A percentile compares a stretch with the other conserved stretches of the same genome.
These are phyloP conservation scores for Pinus taeda DNA, from an alignment of 75 land plant genomes.

Conservation along the genomic window DNA sequence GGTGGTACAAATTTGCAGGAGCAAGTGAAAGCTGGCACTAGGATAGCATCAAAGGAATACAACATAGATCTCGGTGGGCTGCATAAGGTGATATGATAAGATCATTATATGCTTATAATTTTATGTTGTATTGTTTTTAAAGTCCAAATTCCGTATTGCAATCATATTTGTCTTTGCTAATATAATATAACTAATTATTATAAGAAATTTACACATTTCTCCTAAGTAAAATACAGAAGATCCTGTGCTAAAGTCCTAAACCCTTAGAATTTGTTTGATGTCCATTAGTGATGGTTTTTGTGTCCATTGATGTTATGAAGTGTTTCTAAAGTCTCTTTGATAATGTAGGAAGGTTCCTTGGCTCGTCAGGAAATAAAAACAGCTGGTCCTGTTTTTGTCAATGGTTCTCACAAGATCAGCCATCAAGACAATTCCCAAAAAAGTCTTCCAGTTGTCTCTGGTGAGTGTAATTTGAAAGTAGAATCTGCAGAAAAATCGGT, in stretches of 20 bases:
- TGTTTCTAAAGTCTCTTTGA: background rate
- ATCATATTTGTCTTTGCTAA: background rate
- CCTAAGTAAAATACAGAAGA: background rate
- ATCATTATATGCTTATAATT: background rate
- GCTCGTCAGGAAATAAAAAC: background rate
- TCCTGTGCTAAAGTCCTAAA: background rate
- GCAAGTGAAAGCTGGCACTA: background rate
- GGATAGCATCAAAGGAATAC: background rate
- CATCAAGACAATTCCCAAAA: background rate
- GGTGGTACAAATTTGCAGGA: background rate
- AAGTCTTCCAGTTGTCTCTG: background rate
- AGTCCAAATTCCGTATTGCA: background rate
- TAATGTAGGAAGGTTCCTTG: slow-evolving; percentile 10
- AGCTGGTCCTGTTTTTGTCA: slow-evolving; percentile 20
- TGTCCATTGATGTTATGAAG: background rate
- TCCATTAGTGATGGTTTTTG: background rate
- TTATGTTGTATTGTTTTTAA: background rate
- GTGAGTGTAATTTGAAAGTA: background rate
- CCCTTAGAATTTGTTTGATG: background rate
- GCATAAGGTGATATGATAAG: background rate
- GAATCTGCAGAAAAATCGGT: background rate
- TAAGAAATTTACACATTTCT: background rate
- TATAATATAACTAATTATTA: background rate
- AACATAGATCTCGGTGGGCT: slow-evolving; percentile 5
- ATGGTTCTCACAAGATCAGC: background rate